These are phyloP conservation scores for Trametes versicolor DNA, from an alignment of 1,284 basidiomycete genomes.

Conservation along the genomic window DNA sequence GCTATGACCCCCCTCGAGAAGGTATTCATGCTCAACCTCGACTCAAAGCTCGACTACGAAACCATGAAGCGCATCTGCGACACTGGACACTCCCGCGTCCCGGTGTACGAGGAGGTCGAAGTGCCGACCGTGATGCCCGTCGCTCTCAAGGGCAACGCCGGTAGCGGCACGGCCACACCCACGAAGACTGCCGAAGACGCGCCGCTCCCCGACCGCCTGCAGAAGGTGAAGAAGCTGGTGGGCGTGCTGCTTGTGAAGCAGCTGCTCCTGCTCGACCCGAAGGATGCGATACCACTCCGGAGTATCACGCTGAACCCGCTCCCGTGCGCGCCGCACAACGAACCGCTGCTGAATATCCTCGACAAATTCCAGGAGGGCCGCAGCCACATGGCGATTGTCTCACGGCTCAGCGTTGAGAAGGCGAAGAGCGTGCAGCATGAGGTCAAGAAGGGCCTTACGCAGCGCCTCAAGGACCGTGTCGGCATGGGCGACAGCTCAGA, in stretches of 20 bases:
- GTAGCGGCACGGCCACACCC: conserved; percentile 12
- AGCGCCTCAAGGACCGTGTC: conserved; percentile 70
- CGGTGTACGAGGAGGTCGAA: conserved; percentile 78
- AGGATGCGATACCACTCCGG: conserved; percentile 81
- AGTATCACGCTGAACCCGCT: conserved; percentile 84
- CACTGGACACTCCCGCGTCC: conserved; percentile 82
- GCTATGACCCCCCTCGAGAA: conserved; percentile 85
- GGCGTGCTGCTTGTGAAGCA: conserved; percentile 87
- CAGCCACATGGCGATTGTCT: conserved; percentile 92
- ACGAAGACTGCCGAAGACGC: conserved; percentile 20
- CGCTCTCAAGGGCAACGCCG: neutral
- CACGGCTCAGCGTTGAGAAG: conserved; percentile 58
- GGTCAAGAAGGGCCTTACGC: conserved; percentile 73
- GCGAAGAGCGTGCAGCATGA: conserved; percentile 71
- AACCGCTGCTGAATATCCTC: conserved; percentile 86
- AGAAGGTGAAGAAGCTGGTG: conserved; percentile 78
- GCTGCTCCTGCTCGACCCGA: conserved; percentile 85
- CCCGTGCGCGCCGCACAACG: conserved; percentile 84
- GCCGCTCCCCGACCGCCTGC: conserved; percentile 35
- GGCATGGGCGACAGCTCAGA: conserved; percentile 69
- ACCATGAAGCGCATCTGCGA: conserved; percentile 78
- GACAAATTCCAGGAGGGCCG: conserved; percentile 94
- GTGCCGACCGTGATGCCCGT: conserved; percentile 48
- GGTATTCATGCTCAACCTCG: conserved; percentile 85
- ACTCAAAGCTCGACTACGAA: conserved; percentile 80